Conservation (phyloP, 2,329 filamentous ascomycete genomes). For the Botrytis sinoallii region DNA sequence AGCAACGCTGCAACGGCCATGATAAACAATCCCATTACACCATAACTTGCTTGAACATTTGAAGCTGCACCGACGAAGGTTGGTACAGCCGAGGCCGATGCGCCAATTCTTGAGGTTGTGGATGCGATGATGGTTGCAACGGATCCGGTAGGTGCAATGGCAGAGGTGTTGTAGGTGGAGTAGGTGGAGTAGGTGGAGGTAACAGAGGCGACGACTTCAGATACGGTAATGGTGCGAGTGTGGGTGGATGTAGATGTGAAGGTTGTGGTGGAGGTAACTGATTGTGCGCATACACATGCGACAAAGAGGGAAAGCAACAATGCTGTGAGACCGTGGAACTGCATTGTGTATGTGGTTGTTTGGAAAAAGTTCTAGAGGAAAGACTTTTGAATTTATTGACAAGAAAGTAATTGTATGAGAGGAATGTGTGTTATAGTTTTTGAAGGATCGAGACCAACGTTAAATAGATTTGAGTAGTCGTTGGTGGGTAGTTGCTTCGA, state of each 20-base stretch:
- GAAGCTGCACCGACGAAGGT: not conserved
- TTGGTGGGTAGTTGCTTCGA: not conserved
- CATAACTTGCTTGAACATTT: slow-evolving; percentile 3
- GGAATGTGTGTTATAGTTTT: not conserved
- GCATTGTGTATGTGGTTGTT: slow-evolving; percentile 12
- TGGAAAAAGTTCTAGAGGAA: not conserved
- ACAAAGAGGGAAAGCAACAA: slow-evolving; percentile 16
- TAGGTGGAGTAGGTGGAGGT: slow-evolving; percentile 10
- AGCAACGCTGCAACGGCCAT: slow-evolving; percentile 9
- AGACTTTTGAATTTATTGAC: slow-evolving; percentile 4
- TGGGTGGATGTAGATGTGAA: slow-evolving; percentile 3
- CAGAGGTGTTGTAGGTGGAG: slow-evolving; percentile 4
- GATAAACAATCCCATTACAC: slow-evolving; percentile 13
- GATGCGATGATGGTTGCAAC: slow-evolving; percentile 1
- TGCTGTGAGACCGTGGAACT: slow-evolving; percentile 13
- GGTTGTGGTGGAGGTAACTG: not conserved
- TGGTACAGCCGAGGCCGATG: not conserved
- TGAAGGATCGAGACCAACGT: slow-evolving; percentile 3
- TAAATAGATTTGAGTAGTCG: not conserved
- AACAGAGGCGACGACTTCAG: slow-evolving; percentile 8
- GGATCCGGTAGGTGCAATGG: not conserved
- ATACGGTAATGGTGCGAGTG: slow-evolving; percentile 16
- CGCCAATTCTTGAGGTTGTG: not conserved
- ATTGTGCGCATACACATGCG: slow-evolving; percentile 15
- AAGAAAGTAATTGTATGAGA: not conserved